These are phyloP conservation scores for Microstroma glucosiphilum DNA, from an alignment of 1,284 basidiomycete species.

Conservation along the genomic window DNA sequence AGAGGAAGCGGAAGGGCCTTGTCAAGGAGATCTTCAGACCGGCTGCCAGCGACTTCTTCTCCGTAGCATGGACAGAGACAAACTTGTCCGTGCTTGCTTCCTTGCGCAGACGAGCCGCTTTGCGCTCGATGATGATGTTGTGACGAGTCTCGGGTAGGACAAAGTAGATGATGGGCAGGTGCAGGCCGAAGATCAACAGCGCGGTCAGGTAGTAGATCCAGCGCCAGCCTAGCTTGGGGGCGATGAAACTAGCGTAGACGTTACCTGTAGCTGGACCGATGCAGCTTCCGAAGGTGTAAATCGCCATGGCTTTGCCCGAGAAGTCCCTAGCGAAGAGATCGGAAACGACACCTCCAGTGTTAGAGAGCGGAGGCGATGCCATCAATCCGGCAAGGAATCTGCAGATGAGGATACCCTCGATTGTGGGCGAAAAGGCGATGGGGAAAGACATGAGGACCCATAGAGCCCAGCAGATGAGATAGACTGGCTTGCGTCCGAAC, in stretches of 20 bases:
- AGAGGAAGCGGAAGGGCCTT: constrained; percentile 57
- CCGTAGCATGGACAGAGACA: constrained; percentile 13
- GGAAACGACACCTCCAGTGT: constrained; percentile 42
- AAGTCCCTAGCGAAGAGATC: constrained; percentile 36
- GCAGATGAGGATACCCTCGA: constrained; percentile 33
- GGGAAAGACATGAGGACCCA: constrained; percentile 29
- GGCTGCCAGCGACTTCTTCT: constrained; percentile 29
- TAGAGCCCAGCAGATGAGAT: constrained; percentile 34
- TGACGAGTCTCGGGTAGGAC: constrained; percentile 37
- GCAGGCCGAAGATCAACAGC: constrained; percentile 30
- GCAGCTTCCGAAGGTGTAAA: constrained; percentile 35
- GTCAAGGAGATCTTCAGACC: constrained; percentile 52
- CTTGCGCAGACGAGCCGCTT: constrained; percentile 16
- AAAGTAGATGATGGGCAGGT: constrained; percentile 31
- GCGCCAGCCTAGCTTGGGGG: constrained; percentile 35
- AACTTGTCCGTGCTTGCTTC: constrained; percentile 36
- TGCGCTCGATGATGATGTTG: constrained; percentile 33
- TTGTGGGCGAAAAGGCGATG: constrained; percentile 40
- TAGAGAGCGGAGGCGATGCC: constrained; percentile 20
- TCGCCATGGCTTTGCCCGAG: constrained; percentile 29
- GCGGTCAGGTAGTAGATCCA: constrained; percentile 40
- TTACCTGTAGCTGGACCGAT: constrained; percentile 39
- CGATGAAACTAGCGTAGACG: constrained; percentile 32
- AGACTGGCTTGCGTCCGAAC: constrained; percentile 26
- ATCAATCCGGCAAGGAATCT: constrained; percentile 45